Conservation (phyloP, 2,329 filamentous ascomycete species). For the Claviceps cyperi region DNA sequence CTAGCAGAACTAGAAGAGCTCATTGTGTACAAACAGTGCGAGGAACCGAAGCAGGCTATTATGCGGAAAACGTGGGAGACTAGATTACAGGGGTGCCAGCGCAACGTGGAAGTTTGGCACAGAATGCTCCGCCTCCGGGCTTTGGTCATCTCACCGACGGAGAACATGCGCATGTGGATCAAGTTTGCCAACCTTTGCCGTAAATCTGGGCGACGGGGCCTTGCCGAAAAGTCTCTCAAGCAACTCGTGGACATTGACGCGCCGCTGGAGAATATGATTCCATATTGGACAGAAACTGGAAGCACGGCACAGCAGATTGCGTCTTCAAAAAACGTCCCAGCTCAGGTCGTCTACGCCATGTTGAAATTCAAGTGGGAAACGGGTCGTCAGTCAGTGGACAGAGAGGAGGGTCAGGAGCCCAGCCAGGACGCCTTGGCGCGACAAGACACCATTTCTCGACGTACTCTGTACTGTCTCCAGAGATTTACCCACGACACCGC, state of each 20-base stretch:
- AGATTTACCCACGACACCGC: slow-evolving; percentile 47
- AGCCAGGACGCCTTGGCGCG: slow-evolving; percentile 16
- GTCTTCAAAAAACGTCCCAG: slow-evolving; percentile 34
- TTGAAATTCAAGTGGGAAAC: slow-evolving; percentile 95
- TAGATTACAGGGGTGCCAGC: slow-evolving; percentile 83
- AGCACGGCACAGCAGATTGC: slow-evolving; percentile 7
- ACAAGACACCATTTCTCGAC: slow-evolving; percentile 33
- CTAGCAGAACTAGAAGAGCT: slow-evolving; percentile 96
- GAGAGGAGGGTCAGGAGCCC: too few relatives aligned
- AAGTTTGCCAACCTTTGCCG: slow-evolving; percentile 97
- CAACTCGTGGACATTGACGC: slow-evolving; percentile 67
- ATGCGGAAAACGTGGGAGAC: slow-evolving; percentile 95
- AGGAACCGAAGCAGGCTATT: slow-evolving; percentile 74
- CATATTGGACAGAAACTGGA: slow-evolving; percentile 37
- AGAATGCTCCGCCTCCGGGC: slow-evolving; percentile 91
- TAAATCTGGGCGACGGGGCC: slow-evolving; percentile 84
- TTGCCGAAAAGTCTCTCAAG: slow-evolving; percentile 90
- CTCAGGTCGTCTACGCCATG: slow-evolving; percentile 88
- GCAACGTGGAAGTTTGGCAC: slow-evolving; percentile 97
- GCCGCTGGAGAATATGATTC: slow-evolving; percentile 44
- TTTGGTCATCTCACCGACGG: slow-evolving; percentile 76
- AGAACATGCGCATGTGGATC: slow-evolving; percentile 99
- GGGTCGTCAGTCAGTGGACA: slow-evolving; percentile 39
- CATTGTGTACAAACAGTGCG: slow-evolving; percentile 92
- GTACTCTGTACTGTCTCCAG: slow-evolving; percentile 43